Evolutionary conservation across 306 rosid species (phyloP).

Genomic region (Leucaena leucocephala): DNA sequence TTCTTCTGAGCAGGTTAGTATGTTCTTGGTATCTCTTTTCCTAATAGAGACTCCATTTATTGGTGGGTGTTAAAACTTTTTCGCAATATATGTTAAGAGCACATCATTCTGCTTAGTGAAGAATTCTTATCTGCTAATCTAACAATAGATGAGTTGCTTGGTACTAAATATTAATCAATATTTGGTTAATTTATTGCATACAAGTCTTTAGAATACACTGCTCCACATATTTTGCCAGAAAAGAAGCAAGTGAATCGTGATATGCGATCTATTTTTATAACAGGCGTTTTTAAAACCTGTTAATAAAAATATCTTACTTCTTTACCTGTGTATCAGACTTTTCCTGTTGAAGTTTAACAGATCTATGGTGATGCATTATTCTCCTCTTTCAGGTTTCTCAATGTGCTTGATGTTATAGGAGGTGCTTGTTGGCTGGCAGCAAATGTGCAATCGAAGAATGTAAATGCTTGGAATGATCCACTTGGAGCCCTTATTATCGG

Average conservation of each 20-base stretch:
- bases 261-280: background rate
- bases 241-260: background rate
- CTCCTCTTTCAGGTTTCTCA: conserved; percentile 63
- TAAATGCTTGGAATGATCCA: conserved; percentile 80
- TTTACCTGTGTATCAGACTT: background rate
- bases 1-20: conserved; percentile 86
- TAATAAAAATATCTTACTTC: background rate
- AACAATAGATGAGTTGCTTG: conserved; percentile 17
- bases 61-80: conserved; percentile 20
- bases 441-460: conserved; percentile 64
- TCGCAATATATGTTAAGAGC: conserved; percentile 29
- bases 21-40: conserved; percentile 37
- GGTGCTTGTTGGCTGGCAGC: conserved; percentile 78
- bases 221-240: background rate
- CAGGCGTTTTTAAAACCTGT: background rate
- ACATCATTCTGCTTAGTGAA: conserved; percentile 17
- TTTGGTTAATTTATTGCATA: background rate
- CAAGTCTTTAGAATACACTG: background rate
- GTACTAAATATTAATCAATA: no score
- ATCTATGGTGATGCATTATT: conserved; percentile 20
- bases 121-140: conserved; percentile 26
- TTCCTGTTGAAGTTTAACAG: conserved; percentile 11
- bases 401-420: conserved; percentile 76
- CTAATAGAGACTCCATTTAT: conserved; percentile 29
- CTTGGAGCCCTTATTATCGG: conserved; percentile 81